Base-by-base conservation (phyloP, 140 eudicot genomes). In the Ambrosia hybrid region DNA sequence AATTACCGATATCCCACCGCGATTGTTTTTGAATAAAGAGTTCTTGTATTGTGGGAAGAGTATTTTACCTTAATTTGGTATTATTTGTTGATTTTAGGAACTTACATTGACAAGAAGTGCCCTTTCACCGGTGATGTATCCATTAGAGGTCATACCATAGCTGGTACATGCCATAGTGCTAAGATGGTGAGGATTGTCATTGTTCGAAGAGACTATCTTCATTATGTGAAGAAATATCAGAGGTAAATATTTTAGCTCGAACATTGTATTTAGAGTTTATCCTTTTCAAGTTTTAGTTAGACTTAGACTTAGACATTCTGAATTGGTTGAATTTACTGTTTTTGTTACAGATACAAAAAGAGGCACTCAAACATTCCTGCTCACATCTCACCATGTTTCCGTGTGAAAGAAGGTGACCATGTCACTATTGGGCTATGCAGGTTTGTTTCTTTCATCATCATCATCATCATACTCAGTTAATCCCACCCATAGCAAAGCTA, bases 121-220 rank as follows among this genome's bases (percentile, higher is more conserved):
- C 97, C 97, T 0, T 93, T 93, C 80, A 88, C 99, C 8, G 99
- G 99, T 6, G 83, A 73, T 83, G 99, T 93, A 7, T 90, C 99
- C 56, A 88, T 93, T 61, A 83, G 97, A 70, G 96, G 97, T 9
- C 97, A 94, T 56, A 93, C 90, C n/a, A 70, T 93, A 14, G 86
- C 97, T 63, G 97, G 99, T 15, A 90, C 94, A 9, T 93, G 97
- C 81, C 96, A 93, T 81, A 93, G 99, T 79, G 99, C 99, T 11
- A 93, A 90, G 86, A 93, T 93, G 99, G 63, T 82, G 67, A 87
- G 95, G 65, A 93, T 97, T 9, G 90, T 93, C 15, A 85, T 93
- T 26, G 99, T 90, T 71, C 83, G 99, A 5, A 75, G 96, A 7
- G 88, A 90, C 80, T 88, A 90, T 77, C 96, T 88, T 30, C 99